Base-by-base conservation (phyloP, 257 asterid genomes). In the Solanum bulbocastanum region DNA sequence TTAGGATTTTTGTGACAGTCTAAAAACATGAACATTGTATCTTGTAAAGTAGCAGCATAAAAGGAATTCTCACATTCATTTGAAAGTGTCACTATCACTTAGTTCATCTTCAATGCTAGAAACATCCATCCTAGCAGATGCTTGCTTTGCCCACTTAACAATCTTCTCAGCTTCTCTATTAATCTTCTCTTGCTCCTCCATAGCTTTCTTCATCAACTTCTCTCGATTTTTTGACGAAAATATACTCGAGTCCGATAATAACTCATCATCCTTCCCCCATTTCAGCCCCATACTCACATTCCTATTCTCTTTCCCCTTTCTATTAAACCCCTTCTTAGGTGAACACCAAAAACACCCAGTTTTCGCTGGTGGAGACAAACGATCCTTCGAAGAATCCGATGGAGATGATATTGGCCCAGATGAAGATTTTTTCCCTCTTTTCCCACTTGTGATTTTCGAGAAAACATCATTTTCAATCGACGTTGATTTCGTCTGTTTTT, bases 111-210 rank as follows among this genome's bases (percentile, higher is more conserved):
- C 94, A 83, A 93, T 84, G 66, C 93, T 91, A 23, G 93, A 88
- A 90, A 91, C 52, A 81, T 93, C 96, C 93, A 95, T 91, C 88
- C 99, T 90, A 30, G 96, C 93, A 89, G 98, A 96, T 83, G 94
- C 98, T 40, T 96, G 98, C 72, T 94, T 94, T 88, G 98, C 98
- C 98, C 98, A 94, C 90, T 92, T 93, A 83, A 94, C 98, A 91
- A 95, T 95, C 81, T 94, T 95, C 86, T 96, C 98, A 84, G 98
- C 98, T 88, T 96, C 98, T 87, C 93, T 93, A 60, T 92, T 93
- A 12, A 96, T 90, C 93, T 87, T 92, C 87, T 93, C 98, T 91
- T 95, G 98, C 62, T 94, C 98, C 91, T 88, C 91, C 93, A 93
- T 89, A 36, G 96, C 98, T 88, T 93, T 93, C 88, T 92, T 94